Evolutionary conservation across 371 early-diverging fungal species (phyloP), one percentile per base, ranked within the genome.

Genomic region (Mucor piriformis): DNA sequence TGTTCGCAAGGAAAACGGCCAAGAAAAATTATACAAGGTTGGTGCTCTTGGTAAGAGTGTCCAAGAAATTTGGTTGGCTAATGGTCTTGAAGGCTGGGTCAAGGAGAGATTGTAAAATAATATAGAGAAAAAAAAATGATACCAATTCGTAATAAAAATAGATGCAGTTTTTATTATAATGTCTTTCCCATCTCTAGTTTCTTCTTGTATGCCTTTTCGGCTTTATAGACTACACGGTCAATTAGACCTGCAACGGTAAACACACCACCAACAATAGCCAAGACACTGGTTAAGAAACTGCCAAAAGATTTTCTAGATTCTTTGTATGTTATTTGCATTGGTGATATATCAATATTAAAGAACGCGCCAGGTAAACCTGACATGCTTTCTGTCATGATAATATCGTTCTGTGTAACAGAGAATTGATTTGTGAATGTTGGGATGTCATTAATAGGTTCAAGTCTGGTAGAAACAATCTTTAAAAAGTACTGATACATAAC

Each of bases 321-420:
- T 6, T 78, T 83, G 66, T 95, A 93, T 33, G 87, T 89, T 51
- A 98, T 92, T 33, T 91, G 76, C 96, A 98, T 95, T 0, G 98
- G 97, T 12, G 97, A 97, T 50, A 98, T 98, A 32, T 98, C 97
- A 79, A 88, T 92, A 69, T 93, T 88, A 73, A 98, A 93, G 66
- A 95, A 96, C 20, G 97, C 87, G 25, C 98, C 96, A n/a, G 67
- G 67, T n/a, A 65, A 25, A 8, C 67, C 67, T 13, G 42, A 32
- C 8, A 58, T 25, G 2, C 69, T 54, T n/a, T 72, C 72, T 13
- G 50, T 64, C 20, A 46, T 13, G 3, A 13, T 3, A 15, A 10
- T 46, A 64, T 89, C 86, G 73, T 92, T 90, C 71, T 95, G 91
- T 1, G 95, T 98, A 3, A 91, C 94, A 16, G 96, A 92, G 66